These are phyloP conservation scores for Zasmidium cellare DNA, from an alignment of 2,329 filamentous ascomycete genomes.

Conservation along the genomic window DNA sequence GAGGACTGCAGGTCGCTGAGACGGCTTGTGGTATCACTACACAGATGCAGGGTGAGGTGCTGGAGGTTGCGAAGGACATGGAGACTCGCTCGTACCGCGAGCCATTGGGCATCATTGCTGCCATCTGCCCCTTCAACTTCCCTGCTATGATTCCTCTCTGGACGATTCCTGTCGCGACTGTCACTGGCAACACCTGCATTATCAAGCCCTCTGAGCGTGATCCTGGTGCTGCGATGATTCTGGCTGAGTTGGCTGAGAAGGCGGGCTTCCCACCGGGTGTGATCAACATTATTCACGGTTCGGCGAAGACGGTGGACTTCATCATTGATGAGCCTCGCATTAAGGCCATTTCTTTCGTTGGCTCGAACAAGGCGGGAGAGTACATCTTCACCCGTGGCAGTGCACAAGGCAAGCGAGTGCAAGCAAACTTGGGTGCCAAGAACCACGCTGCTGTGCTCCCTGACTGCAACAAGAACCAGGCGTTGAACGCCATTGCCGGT, in stretches of 20 bases:
- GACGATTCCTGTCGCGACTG: slow-evolving; percentile 81
- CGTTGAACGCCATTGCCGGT: slow-evolving; percentile 78
- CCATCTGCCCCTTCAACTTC: slow-evolving; percentile 90
- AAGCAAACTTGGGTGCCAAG: slow-evolving; percentile 85
- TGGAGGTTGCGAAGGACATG: slow-evolving; percentile 88
- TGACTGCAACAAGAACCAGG: slow-evolving; percentile 88
- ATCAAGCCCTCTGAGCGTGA: slow-evolving; percentile 86
- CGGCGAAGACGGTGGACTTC: slow-evolving; percentile 79
- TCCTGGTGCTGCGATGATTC: slow-evolving; percentile 80
- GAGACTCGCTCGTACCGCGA: slow-evolving; percentile 81
- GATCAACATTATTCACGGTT: slow-evolving; percentile 79
- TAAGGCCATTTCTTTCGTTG: slow-evolving; percentile 85
- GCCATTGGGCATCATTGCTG: slow-evolving; percentile 76
- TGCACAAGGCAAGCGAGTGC: slow-evolving; percentile 83
- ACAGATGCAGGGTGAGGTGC: slow-evolving; percentile 77
- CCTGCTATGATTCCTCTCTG: slow-evolving; percentile 92
- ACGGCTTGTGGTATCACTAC: slow-evolving; percentile 78
- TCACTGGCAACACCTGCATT: slow-evolving; percentile 80
- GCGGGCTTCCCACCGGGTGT: slow-evolving; percentile 81
- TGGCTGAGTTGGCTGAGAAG: slow-evolving; percentile 76
- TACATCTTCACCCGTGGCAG: slow-evolving; percentile 80
- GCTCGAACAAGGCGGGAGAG: slow-evolving; percentile 83
- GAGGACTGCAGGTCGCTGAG: slow-evolving; percentile 82
- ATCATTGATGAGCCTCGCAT: slow-evolving; percentile 81
- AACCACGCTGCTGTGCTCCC: slow-evolving; percentile 83